Evolutionary conservation across 306 rosid species (phyloP).

Genomic region (Trifolium pratense): DNA sequence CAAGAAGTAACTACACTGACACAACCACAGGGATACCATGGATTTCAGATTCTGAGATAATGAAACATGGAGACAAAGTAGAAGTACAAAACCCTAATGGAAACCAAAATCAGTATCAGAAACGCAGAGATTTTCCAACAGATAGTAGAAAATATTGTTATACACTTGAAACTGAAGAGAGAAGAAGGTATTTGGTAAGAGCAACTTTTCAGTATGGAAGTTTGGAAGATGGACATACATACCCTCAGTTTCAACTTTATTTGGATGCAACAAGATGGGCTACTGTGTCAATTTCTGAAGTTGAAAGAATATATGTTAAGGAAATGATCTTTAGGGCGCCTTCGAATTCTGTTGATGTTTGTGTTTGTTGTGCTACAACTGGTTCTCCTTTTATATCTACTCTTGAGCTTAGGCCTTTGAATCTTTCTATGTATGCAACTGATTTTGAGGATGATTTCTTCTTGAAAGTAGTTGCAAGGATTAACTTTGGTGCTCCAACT

Average conservation of each 20-base stretch:
- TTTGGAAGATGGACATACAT: slow-evolving; percentile 74
- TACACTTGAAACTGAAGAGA: slow-evolving; percentile 66
- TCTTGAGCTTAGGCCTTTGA: slow-evolving; percentile 85
- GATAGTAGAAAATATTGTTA: slow-evolving; percentile 80
- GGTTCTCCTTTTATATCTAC: slow-evolving; percentile 94
- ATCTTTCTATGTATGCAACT: slow-evolving; percentile 93
- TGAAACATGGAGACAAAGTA: slow-evolving; percentile 58
- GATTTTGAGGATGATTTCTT: slow-evolving; percentile 83
- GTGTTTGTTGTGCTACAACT: slow-evolving; percentile 88
- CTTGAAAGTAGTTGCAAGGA: slow-evolving; percentile 89
- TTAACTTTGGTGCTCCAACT: slow-evolving; percentile 84
- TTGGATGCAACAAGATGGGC: slow-evolving; percentile 91
- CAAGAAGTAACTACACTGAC: slow-evolving; percentile 69
- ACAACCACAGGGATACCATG: slow-evolving; percentile 69
- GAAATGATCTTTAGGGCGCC: slow-evolving; percentile 90
- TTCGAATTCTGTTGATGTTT: slow-evolving; percentile 72
- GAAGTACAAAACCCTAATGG: slow-evolving; percentile 61
- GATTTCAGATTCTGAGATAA: slow-evolving; percentile 70
- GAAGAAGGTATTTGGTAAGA: slow-evolving; percentile 77
- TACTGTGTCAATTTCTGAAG: slow-evolving; percentile 78
- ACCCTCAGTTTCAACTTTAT: slow-evolving; percentile 85
- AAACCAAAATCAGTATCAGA: slow-evolving; percentile 60
- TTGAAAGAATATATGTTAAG: slow-evolving; percentile 74
- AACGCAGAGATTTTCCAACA: slow-evolving; percentile 77
- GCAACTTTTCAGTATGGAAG: slow-evolving; percentile 91